A percentile compares a stretch with the other conserved stretches of the same genome.
These are phyloP conservation scores for Bryoglossum gracile DNA, from an alignment of 495 filamentous ascomycete genomes.

Conservation along the genomic window DNA sequence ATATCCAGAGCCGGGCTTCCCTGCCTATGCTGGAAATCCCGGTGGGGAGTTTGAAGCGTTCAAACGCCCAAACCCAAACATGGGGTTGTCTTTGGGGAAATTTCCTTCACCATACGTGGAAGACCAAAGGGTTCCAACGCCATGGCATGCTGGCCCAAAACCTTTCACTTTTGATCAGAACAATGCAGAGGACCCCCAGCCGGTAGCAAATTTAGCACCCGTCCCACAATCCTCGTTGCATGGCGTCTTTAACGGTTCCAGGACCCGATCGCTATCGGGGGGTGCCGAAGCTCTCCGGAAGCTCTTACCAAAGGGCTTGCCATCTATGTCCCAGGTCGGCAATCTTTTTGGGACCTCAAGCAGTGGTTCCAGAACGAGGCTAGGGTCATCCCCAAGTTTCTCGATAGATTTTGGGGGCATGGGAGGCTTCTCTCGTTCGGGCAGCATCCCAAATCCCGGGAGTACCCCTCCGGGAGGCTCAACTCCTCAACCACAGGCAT, in stretches of 20 bases:
- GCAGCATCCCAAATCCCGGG: conserved; percentile 28
- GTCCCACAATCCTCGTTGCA: conserved; percentile 32
- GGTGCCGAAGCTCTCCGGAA: conserved; percentile 40
- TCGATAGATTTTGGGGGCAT: conserved; percentile 22
- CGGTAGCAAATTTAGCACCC: too few relatives aligned
- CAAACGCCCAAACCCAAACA: conserved; percentile 10
- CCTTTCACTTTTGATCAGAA: conserved; percentile 31
- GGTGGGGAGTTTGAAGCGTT: neutral
- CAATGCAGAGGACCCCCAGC: conserved; percentile 4
- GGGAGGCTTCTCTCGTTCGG: neutral
- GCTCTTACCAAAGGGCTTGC: conserved; percentile 38
- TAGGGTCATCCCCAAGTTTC: conserved; percentile 31
- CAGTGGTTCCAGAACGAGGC: conserved; percentile 21
- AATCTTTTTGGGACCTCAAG: conserved; percentile 36
- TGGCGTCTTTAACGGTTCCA: conserved; percentile 28
- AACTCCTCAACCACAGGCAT: neutral
- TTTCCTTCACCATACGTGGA: conserved; percentile 23
- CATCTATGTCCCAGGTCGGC: conserved; percentile 45
- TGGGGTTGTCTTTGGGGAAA: conserved; percentile 28
- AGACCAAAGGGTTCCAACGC: conserved; percentile 14
- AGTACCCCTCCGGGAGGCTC: neutral
- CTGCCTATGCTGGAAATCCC: neutral
- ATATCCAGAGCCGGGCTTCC: too few relatives aligned
- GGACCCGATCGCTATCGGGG: conserved; percentile 33
- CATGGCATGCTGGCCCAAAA: conserved; percentile 37